Evolutionary conservation across 2,329 filamentous ascomycete genomes (phyloP), one percentile per base, ranked within the genome.

Genomic region (Aureobasidium subglaciale): DNA sequence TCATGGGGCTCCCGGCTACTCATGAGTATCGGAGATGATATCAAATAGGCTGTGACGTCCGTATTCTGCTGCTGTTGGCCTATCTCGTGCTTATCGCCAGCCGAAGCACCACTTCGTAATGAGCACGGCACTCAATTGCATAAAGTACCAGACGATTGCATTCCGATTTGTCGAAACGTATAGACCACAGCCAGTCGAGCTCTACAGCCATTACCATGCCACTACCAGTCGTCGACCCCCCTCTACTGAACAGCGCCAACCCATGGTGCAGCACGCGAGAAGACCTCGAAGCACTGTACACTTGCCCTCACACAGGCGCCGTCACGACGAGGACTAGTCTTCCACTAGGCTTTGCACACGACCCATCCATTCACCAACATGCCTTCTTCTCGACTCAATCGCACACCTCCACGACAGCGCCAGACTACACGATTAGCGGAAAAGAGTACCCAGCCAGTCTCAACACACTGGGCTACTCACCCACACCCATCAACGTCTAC

Each of bases 401-500:
- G 2, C 71, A 73, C 11, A 16, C 6, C 1, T 53, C 56, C 0
- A 57, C 66, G 4, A 38, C 22, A 13, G 16, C 42, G 18, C 43
- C 25, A 42, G 15, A 55, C 59, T 24, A 56, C 42, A 16, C 41
- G 10, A 29, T 60, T 2, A 42, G 25, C 4, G 56, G 56, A 5
- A 50, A 52, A 24, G 58, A 58, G 25, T 54, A 54, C 38, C 38
- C 50, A 24, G 63, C 59, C 16, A 68, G 63, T 48, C 66, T 90
- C 52, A 91, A 92, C 65, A 88, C 81, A 0, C 73, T 90, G 2
- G 88, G 87, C 4, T 92, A 91, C 68, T 87, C 83, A 59, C 87
- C 87, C 0, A 68, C 82, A 15, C 70, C 78, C 0, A 74, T 91
- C 0, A 63, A 72, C 9, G 68, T 72, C 11, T 90, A 90, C 58